A percentile compares a stretch with the other conserved stretches of the same genome.
Evolutionary conservation across 2,329 filamentous ascomycete species (phyloP).

Genomic region (Monilinia aucupariae): DNA sequence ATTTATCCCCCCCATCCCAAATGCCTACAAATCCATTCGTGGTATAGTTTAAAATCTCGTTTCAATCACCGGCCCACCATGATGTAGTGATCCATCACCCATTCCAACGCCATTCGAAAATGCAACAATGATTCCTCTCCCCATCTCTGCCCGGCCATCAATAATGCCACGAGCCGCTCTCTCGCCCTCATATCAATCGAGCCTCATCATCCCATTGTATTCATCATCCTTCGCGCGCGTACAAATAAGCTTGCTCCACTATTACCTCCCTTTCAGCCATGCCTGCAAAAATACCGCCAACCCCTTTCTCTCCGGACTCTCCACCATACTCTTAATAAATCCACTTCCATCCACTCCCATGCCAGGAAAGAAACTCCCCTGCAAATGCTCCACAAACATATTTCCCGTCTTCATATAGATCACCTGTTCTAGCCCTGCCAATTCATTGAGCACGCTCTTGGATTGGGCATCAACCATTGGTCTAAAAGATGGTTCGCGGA

Average conservation of each 20-base stretch:
- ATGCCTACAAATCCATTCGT: slow-evolving; percentile 4
- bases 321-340: slow-evolving; percentile 55
- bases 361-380: slow-evolving; percentile 56
- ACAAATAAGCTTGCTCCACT: not conserved
- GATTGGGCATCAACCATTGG: slow-evolving; percentile 78
- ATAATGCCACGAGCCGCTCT: not conserved
- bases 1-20: not conserved
- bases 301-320: slow-evolving; percentile 53
- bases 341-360: slow-evolving; percentile 59
- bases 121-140: slow-evolving; percentile 12
- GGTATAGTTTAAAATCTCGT: slow-evolving; percentile 10
- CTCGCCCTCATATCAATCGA: not conserved
- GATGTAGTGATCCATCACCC: slow-evolving; percentile 3
- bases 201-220: not conserved
- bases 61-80: slow-evolving; percentile 6
- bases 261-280: slow-evolving; percentile 43
- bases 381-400: slow-evolving; percentile 67
- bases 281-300: slow-evolving; percentile 60
- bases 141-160: not conserved
- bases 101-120: slow-evolving; percentile 13
- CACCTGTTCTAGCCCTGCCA: slow-evolving; percentile 77
- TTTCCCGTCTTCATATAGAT: slow-evolving; percentile 89
- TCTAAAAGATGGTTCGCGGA: slow-evolving; percentile 72
- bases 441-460: slow-evolving; percentile 81
- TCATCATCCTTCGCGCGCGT: not conserved